Evolutionary conservation across 2,329 filamentous ascomycete species (phyloP), one percentile per base, ranked within the genome.

Genomic region (Cordyceps javanica): DNA sequence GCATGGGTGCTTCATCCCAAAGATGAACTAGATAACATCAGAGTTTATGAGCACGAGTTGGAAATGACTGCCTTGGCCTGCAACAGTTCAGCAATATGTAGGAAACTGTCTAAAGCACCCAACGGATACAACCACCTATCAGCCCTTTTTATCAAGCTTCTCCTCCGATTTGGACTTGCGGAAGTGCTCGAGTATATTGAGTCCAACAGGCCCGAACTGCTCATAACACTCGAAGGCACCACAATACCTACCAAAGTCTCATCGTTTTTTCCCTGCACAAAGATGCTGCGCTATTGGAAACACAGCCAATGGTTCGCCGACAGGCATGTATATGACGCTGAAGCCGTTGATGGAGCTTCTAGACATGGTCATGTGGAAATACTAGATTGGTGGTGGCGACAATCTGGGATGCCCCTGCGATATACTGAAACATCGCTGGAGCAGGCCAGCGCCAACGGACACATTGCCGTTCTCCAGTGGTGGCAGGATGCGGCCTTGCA

Each of bases 241-340:
- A 87, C 91, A 45, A 80, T 97, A 3, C 91, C 92, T 0, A 92
- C 90, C 63, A 94, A 94, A 68, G 91, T 91, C 0, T 96, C 91
- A 2, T 86, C 87, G 2, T 89, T 92, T 61, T 97, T 94, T 68
- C 90, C 90, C 48, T 87, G 90, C 53, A 86, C 85, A 1, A 89
- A 91, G 60, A 89, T 97, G 32, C 77, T 97, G 9, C 89, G 94
- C 62, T 97, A 92, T 83, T 97, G 93, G 93, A 86, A 86, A 52
- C 88, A 88, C 32, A 92, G 89, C 14, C 85, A 87, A 0, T 90
- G 87, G 13, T 93, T 96, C 62, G 78, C 91, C 3, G 90, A 89
- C 60, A 92, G 93, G 68, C 90, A 95, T 67, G 66, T 69, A 42
- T 96, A 97, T 70, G 88, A 89, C 53, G 77, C 82, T 39, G 91